Evolutionary conservation across 2,329 filamentous ascomycete species (phyloP), one percentile per base, ranked within the genome.

Genomic region (Elsinoe ampelina): DNA sequence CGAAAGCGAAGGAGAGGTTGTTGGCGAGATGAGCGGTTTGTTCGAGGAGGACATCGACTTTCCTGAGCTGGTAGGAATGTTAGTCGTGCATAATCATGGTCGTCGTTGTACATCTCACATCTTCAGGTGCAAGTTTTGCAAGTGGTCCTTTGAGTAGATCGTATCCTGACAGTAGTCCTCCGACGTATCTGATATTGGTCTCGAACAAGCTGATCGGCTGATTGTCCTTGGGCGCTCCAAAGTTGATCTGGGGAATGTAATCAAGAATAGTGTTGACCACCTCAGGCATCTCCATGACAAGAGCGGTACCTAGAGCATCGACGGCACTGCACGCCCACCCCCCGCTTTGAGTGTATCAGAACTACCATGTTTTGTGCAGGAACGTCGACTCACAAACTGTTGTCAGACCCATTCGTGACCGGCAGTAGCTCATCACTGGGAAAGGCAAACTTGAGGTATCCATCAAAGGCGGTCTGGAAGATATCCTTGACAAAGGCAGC

Each of bases 171-270:
- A 95, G 67, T 64, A 95, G 77, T 13, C 89, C 90, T 8, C 82
- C 90, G 1, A 95, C 73, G 65, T 95, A 95, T 26, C 90, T 84
- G 65, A 95, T 95, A 0, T 88, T 95, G 0, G 89, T 95, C 71
- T 95, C 90, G 65, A 95, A 95, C 6, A 95, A 71, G 36, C 86
- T 92, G 50, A 95, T 82, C 7, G 39, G 22, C 8, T 75, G 71
- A 1, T 75, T 70, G 1, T 63, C 59, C 47, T 63, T 57, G 38
- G 62, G 87, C 10, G 76, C 73, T 41, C 78, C 78, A 66, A 88
- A 95, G 69, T 95, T 76, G 64, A 95, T 85, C 0, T 72, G 80
- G 0, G 82, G 78, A 45, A 95, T 80, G 66, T 84, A 84, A 5
- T 85, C 75, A 17, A 95, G 70, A 61, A 95, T 90, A 55, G 83